phyloP scores from a whole-genome alignment of 768 basidiomycete species.

The Mycena belliarum region DNA sequence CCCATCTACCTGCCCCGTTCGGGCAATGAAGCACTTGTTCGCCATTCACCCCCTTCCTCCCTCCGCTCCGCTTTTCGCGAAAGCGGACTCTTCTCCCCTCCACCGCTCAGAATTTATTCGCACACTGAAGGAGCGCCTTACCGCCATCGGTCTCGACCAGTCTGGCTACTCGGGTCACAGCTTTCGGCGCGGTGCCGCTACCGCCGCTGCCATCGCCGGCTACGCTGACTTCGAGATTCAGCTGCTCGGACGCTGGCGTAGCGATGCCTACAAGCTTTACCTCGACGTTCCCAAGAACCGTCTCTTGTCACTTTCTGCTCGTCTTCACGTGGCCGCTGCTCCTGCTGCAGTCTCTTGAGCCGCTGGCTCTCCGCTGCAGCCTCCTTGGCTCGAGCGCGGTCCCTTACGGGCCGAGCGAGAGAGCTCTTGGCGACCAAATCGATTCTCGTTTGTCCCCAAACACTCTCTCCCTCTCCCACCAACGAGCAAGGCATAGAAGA shows the following conservation, averaged over 20 bases:
- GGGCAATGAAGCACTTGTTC: not conserved
- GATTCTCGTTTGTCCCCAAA: too few relatives aligned
- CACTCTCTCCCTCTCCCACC: too few relatives aligned
- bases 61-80: too few relatives aligned
- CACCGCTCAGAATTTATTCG: not conserved
- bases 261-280: conserved; percentile 40
- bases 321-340: conserved; percentile 29
- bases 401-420: too few relatives aligned
- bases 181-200: too few relatives aligned
- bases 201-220: conserved; percentile 31
- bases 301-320: conserved; percentile 32
- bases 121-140: not conserved
- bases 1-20: not conserved
- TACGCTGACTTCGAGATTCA: conserved; percentile 38
- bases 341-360: conserved; percentile 10
- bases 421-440: too few relatives aligned
- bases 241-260: conserved; percentile 37
- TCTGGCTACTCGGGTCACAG: conserved; percentile 26
- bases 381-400: too few relatives aligned
- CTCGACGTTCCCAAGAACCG: conserved; percentile 28
- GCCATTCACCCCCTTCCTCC: not conserved
- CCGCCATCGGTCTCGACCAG: conserved; percentile 15
- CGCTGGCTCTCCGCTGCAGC: too few relatives aligned
- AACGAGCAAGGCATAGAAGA: too few relatives aligned
- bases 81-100: not conserved